phyloP scores from a whole-genome alignment of 2,329 filamentous ascomycete genomes.

The Trichoderma breve region DNA sequence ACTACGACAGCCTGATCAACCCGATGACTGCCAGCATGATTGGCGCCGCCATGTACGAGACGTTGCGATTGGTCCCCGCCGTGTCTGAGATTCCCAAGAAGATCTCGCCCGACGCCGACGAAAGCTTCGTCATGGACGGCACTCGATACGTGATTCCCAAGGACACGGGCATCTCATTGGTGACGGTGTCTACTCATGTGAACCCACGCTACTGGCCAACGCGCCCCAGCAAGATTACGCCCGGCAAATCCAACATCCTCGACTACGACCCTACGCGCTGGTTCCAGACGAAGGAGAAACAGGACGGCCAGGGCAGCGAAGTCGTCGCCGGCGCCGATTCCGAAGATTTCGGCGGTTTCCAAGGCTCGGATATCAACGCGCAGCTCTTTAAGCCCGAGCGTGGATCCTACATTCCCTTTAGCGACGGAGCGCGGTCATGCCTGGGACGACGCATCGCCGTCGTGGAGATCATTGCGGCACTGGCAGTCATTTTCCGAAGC shows the following conservation, averaged over 20 bases:
- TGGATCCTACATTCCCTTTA: slow-evolving; percentile 59
- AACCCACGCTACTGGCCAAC: slow-evolving; percentile 73
- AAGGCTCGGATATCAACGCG: slow-evolving; percentile 59
- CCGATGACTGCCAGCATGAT: slow-evolving; percentile 66
- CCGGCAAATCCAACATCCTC: slow-evolving; percentile 55
- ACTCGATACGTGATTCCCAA: slow-evolving; percentile 57
- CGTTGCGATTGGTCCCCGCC: slow-evolving; percentile 69
- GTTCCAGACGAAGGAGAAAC: slow-evolving; percentile 46
- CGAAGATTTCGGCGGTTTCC: slow-evolving; percentile 58
- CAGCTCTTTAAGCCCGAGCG: slow-evolving; percentile 58
- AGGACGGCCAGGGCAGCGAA: slow-evolving; percentile 31
- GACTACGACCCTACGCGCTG: slow-evolving; percentile 73
- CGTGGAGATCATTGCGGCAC: slow-evolving; percentile 55
- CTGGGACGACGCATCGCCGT: slow-evolving; percentile 58
- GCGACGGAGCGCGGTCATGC: slow-evolving; percentile 57
- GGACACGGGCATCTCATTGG: slow-evolving; percentile 54
- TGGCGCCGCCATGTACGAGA: slow-evolving; percentile 76
- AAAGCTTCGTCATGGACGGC: slow-evolving; percentile 60
- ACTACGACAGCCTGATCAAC: slow-evolving; percentile 66
- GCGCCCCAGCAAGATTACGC: slow-evolving; percentile 44
- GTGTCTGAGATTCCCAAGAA: slow-evolving; percentile 71
- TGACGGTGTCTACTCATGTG: slow-evolving; percentile 56
- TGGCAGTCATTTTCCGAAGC: slow-evolving; percentile 55
- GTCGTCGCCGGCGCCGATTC: slow-evolving; percentile 36
- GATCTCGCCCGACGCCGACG: slow-evolving; percentile 52